Evolutionary conservation across 257 asterid genomes (phyloP).

Genomic region (Coffea canephora): DNA sequence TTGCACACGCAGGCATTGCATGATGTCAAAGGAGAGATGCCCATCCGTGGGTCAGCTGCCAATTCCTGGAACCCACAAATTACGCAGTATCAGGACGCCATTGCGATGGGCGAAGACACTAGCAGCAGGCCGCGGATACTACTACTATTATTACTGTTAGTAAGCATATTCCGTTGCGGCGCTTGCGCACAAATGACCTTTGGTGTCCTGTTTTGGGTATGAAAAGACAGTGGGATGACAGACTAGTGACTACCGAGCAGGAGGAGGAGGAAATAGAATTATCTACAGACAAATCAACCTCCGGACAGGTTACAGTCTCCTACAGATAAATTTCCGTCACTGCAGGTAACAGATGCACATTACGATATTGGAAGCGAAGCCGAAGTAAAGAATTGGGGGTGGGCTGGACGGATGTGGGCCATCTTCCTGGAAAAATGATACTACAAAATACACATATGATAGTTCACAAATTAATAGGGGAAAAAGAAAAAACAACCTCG

Average conservation of each 20-base stretch:
- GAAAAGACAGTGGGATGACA: background rate
- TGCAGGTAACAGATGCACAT: conserved; percentile 12
- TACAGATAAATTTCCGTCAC: conserved; percentile 6
- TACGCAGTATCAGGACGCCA: background rate
- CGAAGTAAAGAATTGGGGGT: background rate
- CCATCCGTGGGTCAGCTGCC: background rate
- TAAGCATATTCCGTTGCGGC: no score
- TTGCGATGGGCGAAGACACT: background rate
- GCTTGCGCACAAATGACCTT: conserved; percentile 5
- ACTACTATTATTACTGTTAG: no score
- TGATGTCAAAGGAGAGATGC: no score
- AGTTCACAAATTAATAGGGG: background rate
- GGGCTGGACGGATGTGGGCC: conserved; percentile 17
- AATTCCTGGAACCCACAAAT: background rate
- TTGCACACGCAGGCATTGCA: no score
- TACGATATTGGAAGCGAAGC: background rate
- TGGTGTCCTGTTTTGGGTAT: background rate
- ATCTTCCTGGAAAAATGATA: conserved; percentile 29
- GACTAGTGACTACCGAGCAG: background rate
- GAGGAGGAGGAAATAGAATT: conserved; percentile 1
- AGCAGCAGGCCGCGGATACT: background rate
- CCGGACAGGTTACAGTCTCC: conserved; percentile 4
- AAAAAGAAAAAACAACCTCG: background rate
- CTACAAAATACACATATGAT: conserved; percentile 25
- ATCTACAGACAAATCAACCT: conserved; percentile 1